phyloP scores from a whole-genome alignment of 257 asterid genomes.

The Solanum microdontum region DNA sequence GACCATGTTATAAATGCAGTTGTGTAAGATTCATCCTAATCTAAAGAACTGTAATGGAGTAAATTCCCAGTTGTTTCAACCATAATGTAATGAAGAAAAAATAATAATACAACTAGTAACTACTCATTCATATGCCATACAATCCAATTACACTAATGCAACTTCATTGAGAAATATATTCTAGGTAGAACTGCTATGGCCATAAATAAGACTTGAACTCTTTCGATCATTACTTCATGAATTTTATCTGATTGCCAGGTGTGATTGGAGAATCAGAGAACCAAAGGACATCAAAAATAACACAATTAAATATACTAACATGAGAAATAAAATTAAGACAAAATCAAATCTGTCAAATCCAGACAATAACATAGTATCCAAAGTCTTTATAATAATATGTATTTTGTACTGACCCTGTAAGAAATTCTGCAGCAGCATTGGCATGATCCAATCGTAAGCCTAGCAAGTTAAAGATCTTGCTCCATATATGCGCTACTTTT shows the following conservation, averaged over 20 bases:
- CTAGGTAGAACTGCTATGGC: neutral
- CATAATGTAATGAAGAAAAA: neutral
- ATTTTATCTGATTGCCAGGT: neutral
- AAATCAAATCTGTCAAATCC: neutral
- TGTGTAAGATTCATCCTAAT: neutral
- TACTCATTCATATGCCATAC: neutral
- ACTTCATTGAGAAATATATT: neutral
- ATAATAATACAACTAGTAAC: neutral
- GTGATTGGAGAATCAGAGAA: neutral
- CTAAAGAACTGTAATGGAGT: too few relatives aligned
- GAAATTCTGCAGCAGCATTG: neutral
- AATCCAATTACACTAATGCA: neutral
- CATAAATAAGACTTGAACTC: neutral
- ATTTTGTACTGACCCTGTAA: neutral
- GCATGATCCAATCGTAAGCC: neutral
- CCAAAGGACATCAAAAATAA: neutral
- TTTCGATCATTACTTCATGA: neutral
- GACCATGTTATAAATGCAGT: neutral
- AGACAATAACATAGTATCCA: neutral
- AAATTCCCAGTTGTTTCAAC: neutral
- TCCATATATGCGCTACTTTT: neutral
- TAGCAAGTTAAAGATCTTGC: neutral
- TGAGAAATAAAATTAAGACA: neutral
- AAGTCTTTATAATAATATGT: neutral
- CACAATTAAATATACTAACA: neutral